Evolutionary conservation across 2,329 filamentous ascomycete genomes (phyloP), one percentile per base, ranked within the genome.

Genomic region (Neopestalotiopsis sp.): DNA sequence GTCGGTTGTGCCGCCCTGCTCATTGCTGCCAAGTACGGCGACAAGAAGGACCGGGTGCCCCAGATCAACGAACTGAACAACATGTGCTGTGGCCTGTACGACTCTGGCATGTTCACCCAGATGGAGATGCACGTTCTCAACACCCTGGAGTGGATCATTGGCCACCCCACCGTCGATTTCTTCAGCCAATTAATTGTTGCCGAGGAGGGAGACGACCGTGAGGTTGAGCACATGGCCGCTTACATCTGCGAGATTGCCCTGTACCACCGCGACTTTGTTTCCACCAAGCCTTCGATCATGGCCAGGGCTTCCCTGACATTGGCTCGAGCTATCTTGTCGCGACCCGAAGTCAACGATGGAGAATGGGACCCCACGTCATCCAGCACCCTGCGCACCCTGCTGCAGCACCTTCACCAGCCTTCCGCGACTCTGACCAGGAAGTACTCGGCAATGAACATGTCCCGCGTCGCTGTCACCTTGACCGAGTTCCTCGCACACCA

Each of bases 81-180:
- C 74, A 98, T 99, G 96, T 99, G 96, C 88, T 98, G 96, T 83
- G 95, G 93, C 49, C 88, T 98, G 53, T 99, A 99, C 83, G 96
- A 99, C 77, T 94, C 97, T 64, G 95, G 97, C 84, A 99, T 99
- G 96, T 99, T 99, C 84, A 95, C 95, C 12, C 96, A 99, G 82
- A 99, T 99, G 96, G 96, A 99, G 85, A 98, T 97, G 95, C 96
- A 99, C 81, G 95, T 99, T 49, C 88, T 99, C 75, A 97, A 98
- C 83, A 99, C 96, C 1, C 89, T 99, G 70, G 94, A 97, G 80
- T 99, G 96, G 96, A 90, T 92, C 74, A 93, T 99, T 74, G 96
- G 96, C 67, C 95, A 98, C 83, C 95, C 96, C 1, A 98, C 96
- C 34, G 93, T 98, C 73, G 95, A 98, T 81, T 93, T 92, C 80